Percentiles rank a stretch among this genome's conserved stretches.
phyloP scores from a whole-genome alignment of 2,329 filamentous ascomycete species.

The Neoarthrinium moseri region DNA sequence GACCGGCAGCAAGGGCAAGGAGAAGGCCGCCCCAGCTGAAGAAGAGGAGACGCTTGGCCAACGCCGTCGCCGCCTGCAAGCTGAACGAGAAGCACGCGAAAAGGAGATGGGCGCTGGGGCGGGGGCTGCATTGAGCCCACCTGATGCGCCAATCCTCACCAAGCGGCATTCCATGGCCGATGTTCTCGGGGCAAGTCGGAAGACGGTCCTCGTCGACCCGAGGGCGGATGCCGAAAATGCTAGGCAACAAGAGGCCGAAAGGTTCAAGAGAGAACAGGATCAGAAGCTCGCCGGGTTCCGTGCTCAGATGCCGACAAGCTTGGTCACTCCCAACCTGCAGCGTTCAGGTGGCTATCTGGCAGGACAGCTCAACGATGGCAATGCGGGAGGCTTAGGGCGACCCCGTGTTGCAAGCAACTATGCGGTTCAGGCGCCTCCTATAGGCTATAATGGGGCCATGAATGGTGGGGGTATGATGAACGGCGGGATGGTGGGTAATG shows the following conservation, averaged over 20 bases:
- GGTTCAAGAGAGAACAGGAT: constrained; percentile 41
- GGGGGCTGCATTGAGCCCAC: constrained; percentile 23
- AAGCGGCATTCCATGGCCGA: constrained; percentile 51
- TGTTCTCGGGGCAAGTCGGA: constrained; percentile 47
- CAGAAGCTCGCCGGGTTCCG: constrained; percentile 48
- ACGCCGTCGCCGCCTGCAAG: constrained; percentile 70
- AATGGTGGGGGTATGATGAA: not conserved
- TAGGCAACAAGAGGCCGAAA: constrained; percentile 38
- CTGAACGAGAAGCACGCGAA: constrained; percentile 63
- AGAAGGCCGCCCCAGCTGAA: constrained; percentile 31
- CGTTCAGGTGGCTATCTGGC: constrained; percentile 46
- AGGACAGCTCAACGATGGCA: constrained; percentile 55
- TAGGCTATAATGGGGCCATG: constrained; percentile 16
- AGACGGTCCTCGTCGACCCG: constrained; percentile 35
- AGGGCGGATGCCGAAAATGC: constrained; percentile 40
- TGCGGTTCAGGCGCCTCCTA: constrained; percentile 9
- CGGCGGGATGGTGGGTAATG: not conserved
- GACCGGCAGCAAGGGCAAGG: constrained; percentile 30
- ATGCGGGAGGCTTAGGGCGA: constrained; percentile 35
- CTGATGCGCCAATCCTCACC: constrained; percentile 43
- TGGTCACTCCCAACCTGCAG: constrained; percentile 30
- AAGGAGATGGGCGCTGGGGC: constrained; percentile 46
- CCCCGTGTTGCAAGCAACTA: constrained; percentile 14
- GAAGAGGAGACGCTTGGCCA: constrained; percentile 80
- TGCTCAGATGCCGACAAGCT: constrained; percentile 45